Evolutionary conservation across 768 basidiomycete species (phyloP).

Genomic region (Agaricus bisporus): DNA sequence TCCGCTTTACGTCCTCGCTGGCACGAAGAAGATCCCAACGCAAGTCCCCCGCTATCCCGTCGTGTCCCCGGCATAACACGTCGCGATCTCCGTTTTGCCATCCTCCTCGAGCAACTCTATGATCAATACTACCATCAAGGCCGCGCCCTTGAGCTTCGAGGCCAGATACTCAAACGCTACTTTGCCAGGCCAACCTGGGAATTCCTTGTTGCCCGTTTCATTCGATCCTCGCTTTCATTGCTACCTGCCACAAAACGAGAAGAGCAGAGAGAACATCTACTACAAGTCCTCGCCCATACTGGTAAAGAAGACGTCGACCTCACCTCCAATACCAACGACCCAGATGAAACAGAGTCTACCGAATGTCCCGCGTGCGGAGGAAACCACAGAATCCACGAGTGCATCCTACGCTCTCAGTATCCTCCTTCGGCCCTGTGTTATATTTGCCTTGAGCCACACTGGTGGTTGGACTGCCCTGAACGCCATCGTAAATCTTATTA

Average conservation of each 20-base stretch:
- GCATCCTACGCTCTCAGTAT: neutral
- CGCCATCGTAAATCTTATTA: neutral
- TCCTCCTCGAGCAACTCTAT: neutral
- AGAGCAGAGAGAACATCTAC: neutral
- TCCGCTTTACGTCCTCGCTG: too few species aligned
- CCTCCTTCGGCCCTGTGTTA: constrained; percentile 5
- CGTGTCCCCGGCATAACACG: constrained; percentile 1
- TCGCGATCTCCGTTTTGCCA: constrained; percentile 5
- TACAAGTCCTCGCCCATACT: neutral
- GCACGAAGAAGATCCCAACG: neutral
- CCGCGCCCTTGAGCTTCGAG: neutral
- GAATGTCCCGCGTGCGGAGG: constrained; percentile 3
- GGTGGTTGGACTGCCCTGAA: constrained; percentile 8
- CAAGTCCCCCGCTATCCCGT: too few species aligned
- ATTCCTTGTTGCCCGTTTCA: constrained; percentile 4
- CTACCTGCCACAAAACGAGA: neutral
- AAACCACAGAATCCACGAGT: neutral
- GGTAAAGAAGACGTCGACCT: neutral
- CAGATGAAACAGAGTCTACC: neutral
- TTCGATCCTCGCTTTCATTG: neutral
- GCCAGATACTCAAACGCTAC: neutral
- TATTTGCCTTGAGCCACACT: constrained; percentile 8
- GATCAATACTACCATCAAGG: neutral
- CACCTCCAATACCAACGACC: neutral
- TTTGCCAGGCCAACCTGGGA: neutral